These are phyloP conservation scores for Microbotryum intermedium DNA, from an alignment of 1,284 basidiomycete species.

Conservation along the genomic window DNA sequence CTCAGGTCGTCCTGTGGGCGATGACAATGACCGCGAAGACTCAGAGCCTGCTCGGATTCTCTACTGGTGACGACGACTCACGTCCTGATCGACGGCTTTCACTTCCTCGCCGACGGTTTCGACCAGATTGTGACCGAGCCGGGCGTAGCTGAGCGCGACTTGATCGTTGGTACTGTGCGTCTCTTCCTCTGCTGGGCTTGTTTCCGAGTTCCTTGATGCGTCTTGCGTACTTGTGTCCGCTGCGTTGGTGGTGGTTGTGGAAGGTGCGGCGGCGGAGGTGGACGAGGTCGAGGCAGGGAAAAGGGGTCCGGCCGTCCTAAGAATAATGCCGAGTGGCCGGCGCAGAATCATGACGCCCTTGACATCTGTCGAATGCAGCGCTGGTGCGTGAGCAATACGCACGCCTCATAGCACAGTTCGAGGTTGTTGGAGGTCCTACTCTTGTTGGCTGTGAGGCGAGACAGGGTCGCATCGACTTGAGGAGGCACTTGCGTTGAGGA, in stretches of 20 bases:
- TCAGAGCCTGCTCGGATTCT: background rate
- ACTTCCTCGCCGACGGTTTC: slow-evolving; percentile 63
- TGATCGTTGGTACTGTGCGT: slow-evolving; percentile 45
- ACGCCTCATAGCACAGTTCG: background rate
- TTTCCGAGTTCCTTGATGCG: background rate
- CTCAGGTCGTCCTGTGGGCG: slow-evolving; percentile 64
- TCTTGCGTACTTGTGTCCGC: background rate
- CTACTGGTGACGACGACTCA: slow-evolving; percentile 41
- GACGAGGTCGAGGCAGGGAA: slow-evolving; percentile 57
- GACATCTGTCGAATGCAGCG: slow-evolving; percentile 46
- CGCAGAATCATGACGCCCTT: slow-evolving; percentile 72
- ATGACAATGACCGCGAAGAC: too few relatives aligned
- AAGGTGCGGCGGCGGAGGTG: background rate
- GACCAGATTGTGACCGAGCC: slow-evolving; percentile 62
- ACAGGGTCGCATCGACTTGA: slow-evolving; percentile 66
- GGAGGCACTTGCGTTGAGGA: slow-evolving; percentile 46
- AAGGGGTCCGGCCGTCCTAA: slow-evolving; percentile 70
- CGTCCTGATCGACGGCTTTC: slow-evolving; percentile 58
- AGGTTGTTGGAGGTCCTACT: slow-evolving; percentile 39
- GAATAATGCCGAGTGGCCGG: slow-evolving; percentile 50
- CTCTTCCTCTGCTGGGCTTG: background rate
- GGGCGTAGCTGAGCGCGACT: slow-evolving; percentile 66
- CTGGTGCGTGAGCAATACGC: background rate
- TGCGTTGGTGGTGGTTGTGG: background rate
- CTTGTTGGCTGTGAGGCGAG: slow-evolving; percentile 65